Evolutionary conservation across 345 rosid genomes (phyloP).

Genomic region (Microcos paniculata): DNA sequence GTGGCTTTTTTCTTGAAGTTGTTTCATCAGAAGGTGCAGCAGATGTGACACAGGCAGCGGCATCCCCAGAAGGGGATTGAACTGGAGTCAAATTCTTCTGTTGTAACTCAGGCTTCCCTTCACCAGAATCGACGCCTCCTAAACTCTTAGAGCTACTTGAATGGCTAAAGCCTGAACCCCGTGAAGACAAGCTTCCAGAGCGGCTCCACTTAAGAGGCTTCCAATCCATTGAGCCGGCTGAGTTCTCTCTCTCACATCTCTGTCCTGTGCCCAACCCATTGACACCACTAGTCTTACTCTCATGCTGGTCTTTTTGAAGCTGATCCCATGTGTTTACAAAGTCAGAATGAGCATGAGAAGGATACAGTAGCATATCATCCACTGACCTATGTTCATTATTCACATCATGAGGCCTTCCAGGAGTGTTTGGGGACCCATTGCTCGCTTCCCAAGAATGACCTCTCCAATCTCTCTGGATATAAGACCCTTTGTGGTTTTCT

Average conservation of each 20-base stretch:
- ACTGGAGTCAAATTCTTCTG: constrained; percentile 42
- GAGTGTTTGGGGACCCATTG: constrained; percentile 56
- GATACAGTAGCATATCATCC: constrained; percentile 45
- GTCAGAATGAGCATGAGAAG: constrained; percentile 50
- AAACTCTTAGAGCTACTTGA: constrained; percentile 83
- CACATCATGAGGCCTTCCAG: constrained; percentile 56
- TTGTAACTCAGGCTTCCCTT: constrained; percentile 50
- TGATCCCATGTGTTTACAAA: constrained; percentile 49
- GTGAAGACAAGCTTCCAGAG: constrained; percentile 76
- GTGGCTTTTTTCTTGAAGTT: constrained; percentile 76
- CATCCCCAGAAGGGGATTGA: constrained; percentile 69
- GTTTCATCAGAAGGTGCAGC: constrained; percentile 53
- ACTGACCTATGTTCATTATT: constrained; percentile 56
- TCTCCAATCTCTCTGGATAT: constrained; percentile 73
- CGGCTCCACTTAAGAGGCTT: constrained; percentile 74
- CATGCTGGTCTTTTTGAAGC: constrained; percentile 59
- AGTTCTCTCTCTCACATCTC: constrained; percentile 53
- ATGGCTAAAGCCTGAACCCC: constrained; percentile 81
- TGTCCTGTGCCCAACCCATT: constrained; percentile 45
- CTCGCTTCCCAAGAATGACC: constrained; percentile 60
- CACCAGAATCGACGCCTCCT: constrained; percentile 65
- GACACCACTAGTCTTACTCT: constrained; percentile 37
- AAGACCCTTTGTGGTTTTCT: constrained; percentile 59
- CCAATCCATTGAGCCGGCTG: constrained; percentile 51
- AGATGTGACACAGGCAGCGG: constrained; percentile 52